Evolutionary conservation across 106 monocot genomes (phyloP), one percentile per base, ranked within the genome.

Genomic region (Vanilla planifolia): DNA sequence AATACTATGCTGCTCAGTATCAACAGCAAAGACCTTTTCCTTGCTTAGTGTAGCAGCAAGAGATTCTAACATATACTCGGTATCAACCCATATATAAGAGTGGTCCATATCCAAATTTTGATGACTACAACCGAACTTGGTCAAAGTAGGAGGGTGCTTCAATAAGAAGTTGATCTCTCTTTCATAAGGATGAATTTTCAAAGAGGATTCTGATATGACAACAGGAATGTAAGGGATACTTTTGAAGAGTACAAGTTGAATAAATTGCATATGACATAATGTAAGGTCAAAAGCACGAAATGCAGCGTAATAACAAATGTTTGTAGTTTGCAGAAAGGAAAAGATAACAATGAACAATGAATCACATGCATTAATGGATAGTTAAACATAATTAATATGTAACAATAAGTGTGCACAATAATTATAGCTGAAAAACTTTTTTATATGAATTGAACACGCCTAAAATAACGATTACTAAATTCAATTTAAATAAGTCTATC

Each of bases 1-100:
- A n/a, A 87, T 29, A 70, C 83, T 90, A 68, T 96, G 95, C 58
- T 96, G 95, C 60, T 96, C 95, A 9, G 90, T 96, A 66, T 96
- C 95, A 52, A 90, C 86, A 66, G 84, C 80, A 79, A 96, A 95
- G 22, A 61, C 76, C 34, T 39, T 40, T 61, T 84, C 86, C 33
- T 72, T 67, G 40, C 60, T 78, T 51, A 95, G 51, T 34, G 77
- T 44, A 19, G 43, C 48, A 9, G 71, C 80, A 51, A 95, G 71
- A 3, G 46, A 43, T 50, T 90, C 69, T 40, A 95, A 51, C 24
- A 90, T 64, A 7, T 73, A 42, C 41, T 76, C 47, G n/a, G 90
- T 90, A 29, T 79, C 40, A 17, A 95, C 59, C 89, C 89, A 90
- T 53, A 65, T 48, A 65, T 66, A 77, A 33, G 69, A 65, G 45